Percentiles rank a stretch among this genome's conserved stretches.
These are phyloP conservation scores for Oldenlandia corymbosa DNA, from an alignment of 257 asterid genomes.

Conservation along the genomic window DNA sequence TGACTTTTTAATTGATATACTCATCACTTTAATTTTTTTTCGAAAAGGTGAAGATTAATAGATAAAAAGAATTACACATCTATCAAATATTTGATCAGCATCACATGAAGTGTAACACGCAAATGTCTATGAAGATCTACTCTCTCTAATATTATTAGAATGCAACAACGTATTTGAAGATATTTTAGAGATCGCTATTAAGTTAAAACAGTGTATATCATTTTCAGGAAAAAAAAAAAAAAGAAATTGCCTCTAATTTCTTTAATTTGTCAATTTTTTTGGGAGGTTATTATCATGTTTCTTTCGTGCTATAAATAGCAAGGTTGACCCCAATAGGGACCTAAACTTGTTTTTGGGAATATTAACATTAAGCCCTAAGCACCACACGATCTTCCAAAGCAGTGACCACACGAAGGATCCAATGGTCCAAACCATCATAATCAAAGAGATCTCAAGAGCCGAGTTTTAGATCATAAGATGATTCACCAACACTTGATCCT, in stretches of 20 bases:
- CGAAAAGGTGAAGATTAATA: no score
- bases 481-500: slow-evolving; percentile 4
- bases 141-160: no score
- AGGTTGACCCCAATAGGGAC: slow-evolving; percentile 12
- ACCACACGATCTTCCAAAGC: slow-evolving; percentile 14
- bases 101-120: no score
- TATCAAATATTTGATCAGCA: no score
- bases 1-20: no score
- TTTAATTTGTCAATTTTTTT: no score
- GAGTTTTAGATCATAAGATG: background rate
- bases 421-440: slow-evolving; percentile 14
- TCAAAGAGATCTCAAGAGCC: slow-evolving; percentile 7
- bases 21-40: no score
- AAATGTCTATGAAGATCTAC: no score
- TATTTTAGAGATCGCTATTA: background rate
- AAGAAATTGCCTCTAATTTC: background rate
- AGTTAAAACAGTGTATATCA: background rate
- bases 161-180: background rate
- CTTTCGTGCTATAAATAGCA: slow-evolving; percentile 23
- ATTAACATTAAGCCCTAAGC: background rate
- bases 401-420: slow-evolving; percentile 1
- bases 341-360: background rate
- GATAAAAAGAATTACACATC: no score
- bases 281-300: background rate
- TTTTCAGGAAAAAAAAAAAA: no score